A percentile compares a stretch with the other conserved stretches of the same genome.
Conservation (phyloP, 73 alveolate genomes). For the Effrenium voratum region DNA sequence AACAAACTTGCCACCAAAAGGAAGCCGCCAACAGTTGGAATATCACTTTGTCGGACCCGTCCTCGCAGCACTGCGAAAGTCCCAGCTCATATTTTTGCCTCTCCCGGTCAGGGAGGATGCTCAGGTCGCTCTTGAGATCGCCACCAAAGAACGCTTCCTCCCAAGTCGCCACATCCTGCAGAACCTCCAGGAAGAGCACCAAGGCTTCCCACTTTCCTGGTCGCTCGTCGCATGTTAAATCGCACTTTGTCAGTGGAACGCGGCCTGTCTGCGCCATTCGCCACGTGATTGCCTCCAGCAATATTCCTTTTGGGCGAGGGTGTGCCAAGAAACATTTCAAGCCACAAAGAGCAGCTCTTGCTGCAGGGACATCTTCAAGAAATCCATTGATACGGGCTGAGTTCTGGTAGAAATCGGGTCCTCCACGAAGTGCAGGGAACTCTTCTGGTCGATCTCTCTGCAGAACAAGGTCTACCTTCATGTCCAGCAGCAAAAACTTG, state of each 20-base stretch:
- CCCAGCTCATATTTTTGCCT: neutral
- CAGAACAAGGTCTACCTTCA: neutral
- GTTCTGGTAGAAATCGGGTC: neutral
- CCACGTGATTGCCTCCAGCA: slow-evolving; percentile 2
- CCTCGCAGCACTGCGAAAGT: no score
- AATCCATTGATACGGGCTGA: neutral
- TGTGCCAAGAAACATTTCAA: neutral
- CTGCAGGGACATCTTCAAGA: neutral
- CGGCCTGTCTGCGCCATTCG: neutral
- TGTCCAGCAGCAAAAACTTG: neutral
- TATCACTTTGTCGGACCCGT: no score
- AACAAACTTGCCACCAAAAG: no score
- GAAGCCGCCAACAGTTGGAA: no score
- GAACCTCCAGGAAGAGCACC: neutral
- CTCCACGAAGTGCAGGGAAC: slow-evolving; percentile 7
- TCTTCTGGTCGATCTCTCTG: neutral
- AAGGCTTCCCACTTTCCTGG: neutral
- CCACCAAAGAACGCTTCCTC: neutral
- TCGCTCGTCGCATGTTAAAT: no score
- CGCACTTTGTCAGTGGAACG: neutral
- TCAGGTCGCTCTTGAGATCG: neutral
- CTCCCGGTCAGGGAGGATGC: neutral
- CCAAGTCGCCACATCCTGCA: neutral
- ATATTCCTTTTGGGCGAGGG: neutral
- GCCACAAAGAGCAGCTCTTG: neutral